Conservation (phyloP, 169 alveolate species). For the Theileria equi region DNA sequence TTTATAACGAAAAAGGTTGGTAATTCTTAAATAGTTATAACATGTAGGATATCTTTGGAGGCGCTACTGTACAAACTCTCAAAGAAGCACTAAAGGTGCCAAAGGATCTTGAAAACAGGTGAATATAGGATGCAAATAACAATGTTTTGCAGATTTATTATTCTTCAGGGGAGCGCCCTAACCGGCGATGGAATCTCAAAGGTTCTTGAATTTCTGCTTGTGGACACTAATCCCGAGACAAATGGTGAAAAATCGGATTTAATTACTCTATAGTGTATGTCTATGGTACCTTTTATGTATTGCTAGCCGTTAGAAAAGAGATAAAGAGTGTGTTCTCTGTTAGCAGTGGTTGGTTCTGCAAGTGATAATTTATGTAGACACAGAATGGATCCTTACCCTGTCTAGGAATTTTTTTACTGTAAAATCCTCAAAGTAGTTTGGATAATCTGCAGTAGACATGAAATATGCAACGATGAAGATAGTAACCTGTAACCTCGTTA, state of each 20-base stretch:
- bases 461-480: neutral
- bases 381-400: constrained; percentile 9
- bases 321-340: constrained; percentile 48
- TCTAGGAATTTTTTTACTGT: constrained; percentile 46
- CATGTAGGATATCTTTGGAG: constrained; percentile 21
- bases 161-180: constrained; percentile 56
- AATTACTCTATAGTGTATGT: neutral
- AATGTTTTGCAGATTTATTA: constrained; percentile 5
- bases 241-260: constrained; percentile 9
- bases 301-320: constrained; percentile 37
- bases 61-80: neutral
- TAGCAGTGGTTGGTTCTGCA: constrained; percentile 44
- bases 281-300: neutral
- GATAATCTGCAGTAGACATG: constrained; percentile 7
- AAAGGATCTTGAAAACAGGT: constrained; percentile 33
- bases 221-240: neutral
- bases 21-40: neutral
- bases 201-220: constrained; percentile 32
- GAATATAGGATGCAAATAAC: neutral
- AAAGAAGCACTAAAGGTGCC: constrained; percentile 17
- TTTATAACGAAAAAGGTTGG: constrained; percentile 55
- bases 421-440: constrained; percentile 7
- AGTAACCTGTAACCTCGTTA: constrained; percentile 10
- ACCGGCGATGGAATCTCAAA: constrained; percentile 50
- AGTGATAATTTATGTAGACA: neutral